Evolutionary conservation across 768 basidiomycete genomes (phyloP).

Genomic region (Cystofilobasidium bisporidii): DNA sequence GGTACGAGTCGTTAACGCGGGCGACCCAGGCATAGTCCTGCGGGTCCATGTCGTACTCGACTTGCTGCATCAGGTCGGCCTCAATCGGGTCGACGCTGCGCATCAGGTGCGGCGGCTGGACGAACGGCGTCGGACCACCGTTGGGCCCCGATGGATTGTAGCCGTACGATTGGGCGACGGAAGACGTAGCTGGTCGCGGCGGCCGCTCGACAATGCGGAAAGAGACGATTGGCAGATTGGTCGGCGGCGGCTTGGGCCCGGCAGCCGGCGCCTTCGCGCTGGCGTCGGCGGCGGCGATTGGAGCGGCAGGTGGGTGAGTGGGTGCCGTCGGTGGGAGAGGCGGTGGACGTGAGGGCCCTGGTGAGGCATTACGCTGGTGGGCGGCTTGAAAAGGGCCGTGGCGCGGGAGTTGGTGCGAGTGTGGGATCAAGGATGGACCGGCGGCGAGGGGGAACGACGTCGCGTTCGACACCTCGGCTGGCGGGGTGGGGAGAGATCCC

Average conservation of each 20-base stretch:
- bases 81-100: slow-evolving; percentile 67
- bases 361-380: not conserved
- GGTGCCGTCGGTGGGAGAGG: not conserved
- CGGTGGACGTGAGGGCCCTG: not conserved
- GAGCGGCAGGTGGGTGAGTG: not conserved
- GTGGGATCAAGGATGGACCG: not conserved
- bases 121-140: not conserved
- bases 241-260: not conserved
- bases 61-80: slow-evolving; percentile 77
- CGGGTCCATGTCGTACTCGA: slow-evolving; percentile 99
- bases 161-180: not conserved
- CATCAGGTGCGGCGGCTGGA: not conserved
- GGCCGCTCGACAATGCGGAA: slow-evolving; percentile 15
- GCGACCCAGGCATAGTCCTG: slow-evolving; percentile 98
- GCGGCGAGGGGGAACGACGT: too few relatives aligned
- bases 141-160: not conserved
- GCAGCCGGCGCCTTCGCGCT: not conserved
- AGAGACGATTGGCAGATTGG: slow-evolving; percentile 18
- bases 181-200: not conserved
- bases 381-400: too few relatives aligned
- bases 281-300: not conserved
- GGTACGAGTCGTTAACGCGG: slow-evolving; percentile 52
- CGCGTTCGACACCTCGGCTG: too few relatives aligned
- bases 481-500: too few relatives aligned
- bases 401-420: not conserved